Base-by-base conservation (phyloP, 441 rosid genomes). In the Daphne laureola region DNA sequence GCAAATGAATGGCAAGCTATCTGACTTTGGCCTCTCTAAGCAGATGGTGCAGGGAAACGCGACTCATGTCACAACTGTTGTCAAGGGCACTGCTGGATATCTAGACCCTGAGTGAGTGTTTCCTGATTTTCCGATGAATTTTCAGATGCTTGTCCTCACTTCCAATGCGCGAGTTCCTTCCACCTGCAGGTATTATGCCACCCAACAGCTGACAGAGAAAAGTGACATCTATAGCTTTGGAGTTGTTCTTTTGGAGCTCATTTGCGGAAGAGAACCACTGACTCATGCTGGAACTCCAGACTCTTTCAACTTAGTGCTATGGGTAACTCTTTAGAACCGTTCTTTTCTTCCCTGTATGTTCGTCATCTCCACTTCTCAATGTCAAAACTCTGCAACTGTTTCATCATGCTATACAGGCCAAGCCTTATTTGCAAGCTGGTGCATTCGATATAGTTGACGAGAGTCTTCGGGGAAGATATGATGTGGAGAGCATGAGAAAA, bases 31-130 rank as follows among this genome's bases (percentile, higher is more conserved):
- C 55, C 85, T 91, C 54, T 88, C 98, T 25, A 88, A 91, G 81
- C 95, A 91, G 66, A 80, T 91, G 47, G 70, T 72, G 71, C 87
- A 71, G 62, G 74, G 83, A 55, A 90, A 91, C 55, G 95, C 89
- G 61, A 82, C 86, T 43, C 98, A 91, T 67, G 77, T 91, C 25
- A 88, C 96, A 49, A 91, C 98, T 14, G 86, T 84, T 53, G 98
- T 91, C 54, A 91, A 88, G 72, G 95, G 96, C 70, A 86, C 98
- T 4, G 95, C 96, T 5, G 98, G 98, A 48, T 91, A 91, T 77
- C 90, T 91, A 14, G 98, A 91, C 51, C 98, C 96, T 35, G 95
- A 91, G 98, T 88, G 75, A 54, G 81, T 58, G 14, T 35, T 42
- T 3, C 38, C 25, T 61, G 52, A 6, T 14, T 26, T 38, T 15